Percentiles rank a stretch among this genome's conserved stretches.
These are phyloP conservation scores for Ogataea nonfermentans DNA, from an alignment of 805 yeast genomes.

Conservation along the genomic window DNA sequence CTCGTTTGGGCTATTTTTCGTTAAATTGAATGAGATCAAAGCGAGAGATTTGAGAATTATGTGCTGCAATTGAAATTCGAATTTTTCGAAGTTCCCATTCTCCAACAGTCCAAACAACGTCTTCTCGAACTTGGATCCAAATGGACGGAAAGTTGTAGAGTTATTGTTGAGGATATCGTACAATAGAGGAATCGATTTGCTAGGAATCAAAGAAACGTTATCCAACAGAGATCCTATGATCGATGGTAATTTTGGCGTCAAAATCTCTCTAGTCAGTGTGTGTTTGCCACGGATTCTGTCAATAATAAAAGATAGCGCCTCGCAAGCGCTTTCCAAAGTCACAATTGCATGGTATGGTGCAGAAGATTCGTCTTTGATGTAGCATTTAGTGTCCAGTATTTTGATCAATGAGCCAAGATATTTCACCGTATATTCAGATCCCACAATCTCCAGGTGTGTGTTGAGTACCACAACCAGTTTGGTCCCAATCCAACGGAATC, in stretches of 20 bases:
- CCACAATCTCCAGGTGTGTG: slow-evolving; percentile 34
- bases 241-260: slow-evolving; percentile 73
- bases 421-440: slow-evolving; percentile 41
- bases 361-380: slow-evolving; percentile 31
- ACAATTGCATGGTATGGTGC: slow-evolving; percentile 25
- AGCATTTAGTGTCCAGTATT: slow-evolving; percentile 39
- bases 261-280: slow-evolving; percentile 74
- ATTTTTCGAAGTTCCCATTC: slow-evolving; percentile 36
- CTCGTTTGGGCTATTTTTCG: slow-evolving; percentile 46
- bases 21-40: slow-evolving; percentile 54
- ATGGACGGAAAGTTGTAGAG: slow-evolving; percentile 81
- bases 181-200: slow-evolving; percentile 39
- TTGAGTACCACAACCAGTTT: slow-evolving; percentile 47
- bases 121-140: slow-evolving; percentile 57
- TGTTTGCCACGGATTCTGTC: slow-evolving; percentile 72
- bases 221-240: slow-evolving; percentile 56
- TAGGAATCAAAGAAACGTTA: slow-evolving; percentile 39
- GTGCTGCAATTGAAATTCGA: slow-evolving; percentile 40
- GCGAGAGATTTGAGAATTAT: slow-evolving; percentile 49
- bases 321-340: slow-evolving; percentile 37
- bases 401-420: slow-evolving; percentile 42
- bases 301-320: slow-evolving; percentile 41
- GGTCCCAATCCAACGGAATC: slow-evolving; percentile 58
- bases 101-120: slow-evolving; percentile 40
- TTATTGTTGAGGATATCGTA: slow-evolving; percentile 50